A percentile compares a stretch with the other conserved stretches of the same genome.
Conservation (phyloP, 306 rosid genomes). For the Pyrus bretschneideri region DNA sequence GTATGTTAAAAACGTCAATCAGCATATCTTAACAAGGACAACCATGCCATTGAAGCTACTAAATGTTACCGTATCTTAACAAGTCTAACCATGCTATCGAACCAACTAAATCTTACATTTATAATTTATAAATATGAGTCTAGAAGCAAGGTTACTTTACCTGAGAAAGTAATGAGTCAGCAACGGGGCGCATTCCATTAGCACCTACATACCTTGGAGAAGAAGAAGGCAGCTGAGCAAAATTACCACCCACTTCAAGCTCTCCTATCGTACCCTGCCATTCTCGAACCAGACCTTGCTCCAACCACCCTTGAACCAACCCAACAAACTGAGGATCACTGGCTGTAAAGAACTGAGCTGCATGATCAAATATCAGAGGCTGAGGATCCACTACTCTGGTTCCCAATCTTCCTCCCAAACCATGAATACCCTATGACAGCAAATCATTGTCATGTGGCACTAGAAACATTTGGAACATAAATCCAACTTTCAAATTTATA, state of each 20-base stretch:
- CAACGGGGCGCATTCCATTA: slow-evolving; percentile 78
- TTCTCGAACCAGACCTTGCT: slow-evolving; percentile 56
- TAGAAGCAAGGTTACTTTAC: slow-evolving; percentile 17
- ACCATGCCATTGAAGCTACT: background rate
- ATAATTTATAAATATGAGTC: background rate
- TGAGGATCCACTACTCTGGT: slow-evolving; percentile 64
- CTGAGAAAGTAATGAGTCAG: slow-evolving; percentile 71
- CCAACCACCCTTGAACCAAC: slow-evolving; percentile 58
- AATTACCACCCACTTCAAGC: slow-evolving; percentile 64
- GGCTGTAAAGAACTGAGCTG: slow-evolving; percentile 87
- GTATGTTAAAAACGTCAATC: background rate
- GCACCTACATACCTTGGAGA: slow-evolving; percentile 56
- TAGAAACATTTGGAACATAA: background rate
- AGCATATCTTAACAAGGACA: background rate
- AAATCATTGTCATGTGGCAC: background rate
- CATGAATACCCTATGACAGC: slow-evolving; percentile 69
- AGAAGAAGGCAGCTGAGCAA: slow-evolving; percentile 56
- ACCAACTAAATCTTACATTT: background rate
- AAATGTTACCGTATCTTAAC: background rate
- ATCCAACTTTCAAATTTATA: background rate
- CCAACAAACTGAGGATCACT: slow-evolving; percentile 53
- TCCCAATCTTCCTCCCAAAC: slow-evolving; percentile 91
- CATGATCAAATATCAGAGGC: slow-evolving; percentile 69
- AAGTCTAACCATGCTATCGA: background rate
- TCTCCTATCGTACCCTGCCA: slow-evolving; percentile 77